These are phyloP conservation scores for Geosmithia flava DNA, from an alignment of 2,329 filamentous ascomycete species.

Conservation along the genomic window DNA sequence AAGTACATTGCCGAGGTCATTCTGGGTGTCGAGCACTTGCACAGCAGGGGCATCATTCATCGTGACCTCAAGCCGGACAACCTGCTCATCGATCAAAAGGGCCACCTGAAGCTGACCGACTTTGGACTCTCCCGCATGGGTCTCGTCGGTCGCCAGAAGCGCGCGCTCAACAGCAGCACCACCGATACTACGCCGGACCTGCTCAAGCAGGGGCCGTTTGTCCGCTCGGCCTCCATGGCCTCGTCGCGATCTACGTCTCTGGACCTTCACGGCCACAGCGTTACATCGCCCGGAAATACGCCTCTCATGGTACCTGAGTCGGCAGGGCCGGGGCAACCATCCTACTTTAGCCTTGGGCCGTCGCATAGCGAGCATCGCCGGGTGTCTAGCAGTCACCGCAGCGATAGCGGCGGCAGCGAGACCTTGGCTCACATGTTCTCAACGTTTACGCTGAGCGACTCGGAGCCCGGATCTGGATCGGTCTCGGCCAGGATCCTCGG, in stretches of 20 bases:
- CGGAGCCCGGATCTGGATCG: slow-evolving; percentile 21
- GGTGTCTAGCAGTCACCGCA: slow-evolving; percentile 64
- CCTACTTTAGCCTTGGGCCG: slow-evolving; percentile 74
- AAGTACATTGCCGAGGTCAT: slow-evolving; percentile 96
- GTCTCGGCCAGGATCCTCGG: slow-evolving; percentile 41
- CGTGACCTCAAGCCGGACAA: slow-evolving; percentile 96
- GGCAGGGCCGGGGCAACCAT: slow-evolving; percentile 62
- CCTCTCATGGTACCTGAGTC: slow-evolving; percentile 72
- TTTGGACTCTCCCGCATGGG: slow-evolving; percentile 97
- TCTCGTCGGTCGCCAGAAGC: slow-evolving; percentile 88
- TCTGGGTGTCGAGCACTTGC: slow-evolving; percentile 90
- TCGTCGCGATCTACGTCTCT: slow-evolving; percentile 92
- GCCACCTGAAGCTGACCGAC: slow-evolving; percentile 92
- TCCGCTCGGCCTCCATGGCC: slow-evolving; percentile 68
- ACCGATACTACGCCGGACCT: slow-evolving; percentile 85
- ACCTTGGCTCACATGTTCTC: slow-evolving; percentile 71
- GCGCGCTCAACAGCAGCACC: slow-evolving; percentile 64
- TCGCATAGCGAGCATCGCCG: slow-evolving; percentile 47
- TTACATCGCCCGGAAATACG: slow-evolving; percentile 69
- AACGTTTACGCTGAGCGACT: slow-evolving; percentile 57
- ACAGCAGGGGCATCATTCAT: slow-evolving; percentile 90
- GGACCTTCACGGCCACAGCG: slow-evolving; percentile 58
- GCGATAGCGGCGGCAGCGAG: slow-evolving; percentile 88
- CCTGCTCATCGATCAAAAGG: slow-evolving; percentile 89
- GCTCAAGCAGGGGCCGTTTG: slow-evolving; percentile 84